Percentiles rank a stretch among this genome's conserved stretches.
These are phyloP conservation scores for Stipa capillata DNA, from an alignment of 176 grass and related monocot species.

Conservation along the genomic window DNA sequence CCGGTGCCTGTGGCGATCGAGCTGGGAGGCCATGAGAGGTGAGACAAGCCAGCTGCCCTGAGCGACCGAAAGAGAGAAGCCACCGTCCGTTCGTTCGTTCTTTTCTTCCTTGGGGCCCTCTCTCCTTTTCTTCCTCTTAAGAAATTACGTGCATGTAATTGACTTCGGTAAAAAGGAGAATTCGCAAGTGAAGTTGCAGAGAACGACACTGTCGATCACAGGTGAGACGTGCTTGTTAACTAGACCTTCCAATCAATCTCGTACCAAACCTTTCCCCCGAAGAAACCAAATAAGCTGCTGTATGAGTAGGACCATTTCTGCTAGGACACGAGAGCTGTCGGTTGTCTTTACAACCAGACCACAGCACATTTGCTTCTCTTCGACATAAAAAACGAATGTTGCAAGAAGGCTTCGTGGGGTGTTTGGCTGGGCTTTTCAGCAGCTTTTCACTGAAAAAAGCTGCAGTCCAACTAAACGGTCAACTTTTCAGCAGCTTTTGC, in stretches of 20 bases:
- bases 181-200: background rate
- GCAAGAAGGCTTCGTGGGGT: background rate
- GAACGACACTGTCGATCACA: background rate
- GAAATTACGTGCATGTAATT: background rate
- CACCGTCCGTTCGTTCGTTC: background rate
- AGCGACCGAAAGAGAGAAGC: conserved; percentile 37
- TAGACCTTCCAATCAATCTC: background rate
- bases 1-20: conserved; percentile 23
- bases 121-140: background rate
- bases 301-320: background rate
- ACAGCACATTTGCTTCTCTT: background rate
- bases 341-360: background rate
- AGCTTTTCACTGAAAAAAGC: no score
- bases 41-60: conserved; percentile 21
- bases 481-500: no score
- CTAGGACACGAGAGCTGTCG: background rate
- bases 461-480: no score
- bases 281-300: background rate
- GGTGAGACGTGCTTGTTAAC: background rate
- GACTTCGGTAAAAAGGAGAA: no score
- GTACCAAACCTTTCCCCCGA: background rate
- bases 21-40: background rate
- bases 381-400: background rate
- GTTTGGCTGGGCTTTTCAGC: no score
- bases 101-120: background rate